Evolutionary conservation across 2,329 filamentous ascomycete species (phyloP).

Genomic region (Thielaviopsis cerberus): DNA sequence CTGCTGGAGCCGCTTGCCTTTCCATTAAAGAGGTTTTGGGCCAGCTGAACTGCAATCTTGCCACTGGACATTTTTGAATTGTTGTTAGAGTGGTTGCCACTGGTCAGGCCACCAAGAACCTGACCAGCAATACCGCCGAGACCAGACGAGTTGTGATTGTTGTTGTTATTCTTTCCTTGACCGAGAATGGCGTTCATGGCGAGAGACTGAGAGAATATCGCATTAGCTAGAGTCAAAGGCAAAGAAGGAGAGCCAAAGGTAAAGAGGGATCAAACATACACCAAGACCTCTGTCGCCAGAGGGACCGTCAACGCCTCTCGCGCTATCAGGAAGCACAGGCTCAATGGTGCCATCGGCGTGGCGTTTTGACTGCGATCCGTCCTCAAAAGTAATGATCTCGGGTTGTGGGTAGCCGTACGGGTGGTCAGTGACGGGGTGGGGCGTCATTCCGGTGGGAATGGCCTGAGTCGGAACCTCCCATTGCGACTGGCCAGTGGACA

Average conservation of each 20-base stretch:
- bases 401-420: conserved; percentile 34
- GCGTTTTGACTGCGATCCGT: conserved; percentile 42
- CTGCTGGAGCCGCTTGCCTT: conserved; percentile 17
- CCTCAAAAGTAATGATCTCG: conserved; percentile 42
- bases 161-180: conserved; percentile 26
- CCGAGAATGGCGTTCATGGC: conserved; percentile 40
- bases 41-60: conserved; percentile 39
- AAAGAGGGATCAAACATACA: too few species aligned
- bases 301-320: conserved; percentile 30
- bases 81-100: conserved; percentile 16
- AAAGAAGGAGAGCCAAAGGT: conserved; percentile 14
- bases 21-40: conserved; percentile 31
- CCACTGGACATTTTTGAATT: conserved; percentile 23
- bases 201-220: conserved; percentile 27
- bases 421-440: conserved; percentile 35
- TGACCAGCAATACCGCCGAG: conserved; percentile 30
- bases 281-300: conserved; percentile 44
- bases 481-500: conserved; percentile 52
- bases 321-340: conserved; percentile 31
- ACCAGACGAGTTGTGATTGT: conserved; percentile 21
- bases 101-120: conserved; percentile 24
- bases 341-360: conserved; percentile 43
- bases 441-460: conserved; percentile 42
- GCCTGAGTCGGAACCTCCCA: conserved; percentile 54
- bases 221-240: conserved; percentile 13